phyloP scores from a whole-genome alignment of 768 basidiomycete genomes.

The Naganishia friedmannii region DNA sequence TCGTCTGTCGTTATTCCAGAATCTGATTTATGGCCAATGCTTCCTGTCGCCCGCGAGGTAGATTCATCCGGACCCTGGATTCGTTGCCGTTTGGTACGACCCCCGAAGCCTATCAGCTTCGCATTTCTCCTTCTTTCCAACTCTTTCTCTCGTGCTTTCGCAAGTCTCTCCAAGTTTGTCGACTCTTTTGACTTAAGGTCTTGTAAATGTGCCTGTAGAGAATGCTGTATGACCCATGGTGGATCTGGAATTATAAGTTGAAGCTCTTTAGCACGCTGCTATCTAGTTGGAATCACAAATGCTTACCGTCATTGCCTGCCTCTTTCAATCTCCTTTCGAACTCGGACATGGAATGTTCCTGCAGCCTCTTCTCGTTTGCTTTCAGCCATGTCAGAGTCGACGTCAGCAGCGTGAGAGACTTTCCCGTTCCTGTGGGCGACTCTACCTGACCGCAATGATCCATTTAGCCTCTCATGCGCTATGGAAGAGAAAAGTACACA shows the following conservation, averaged over 20 bases:
- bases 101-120: constrained; percentile 14
- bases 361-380: constrained; percentile 37
- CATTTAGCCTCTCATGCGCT: neutral
- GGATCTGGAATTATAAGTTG: constrained; percentile 36
- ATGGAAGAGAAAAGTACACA: neutral
- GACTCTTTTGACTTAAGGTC: constrained; percentile 35
- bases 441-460: constrained; percentile 40
- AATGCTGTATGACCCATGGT: constrained; percentile 49
- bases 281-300: neutral
- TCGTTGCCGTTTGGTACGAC: neutral
- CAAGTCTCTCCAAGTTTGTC: constrained; percentile 33
- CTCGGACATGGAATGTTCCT: constrained; percentile 29
- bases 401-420: constrained; percentile 47
- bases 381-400: constrained; percentile 48
- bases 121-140: constrained; percentile 17
- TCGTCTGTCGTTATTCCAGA: neutral
- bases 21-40: constrained; percentile 45
- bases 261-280: neutral
- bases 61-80: constrained; percentile 4
- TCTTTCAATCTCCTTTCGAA: constrained; percentile 33
- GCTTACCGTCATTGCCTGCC: constrained; percentile 42
- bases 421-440: constrained; percentile 51
- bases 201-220: constrained; percentile 38
- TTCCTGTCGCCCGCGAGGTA: constrained; percentile 48
- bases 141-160: constrained; percentile 42